Evolutionary conservation across 208 protist species (phyloP).

Genomic region (Trypanosoma avium): DNA sequence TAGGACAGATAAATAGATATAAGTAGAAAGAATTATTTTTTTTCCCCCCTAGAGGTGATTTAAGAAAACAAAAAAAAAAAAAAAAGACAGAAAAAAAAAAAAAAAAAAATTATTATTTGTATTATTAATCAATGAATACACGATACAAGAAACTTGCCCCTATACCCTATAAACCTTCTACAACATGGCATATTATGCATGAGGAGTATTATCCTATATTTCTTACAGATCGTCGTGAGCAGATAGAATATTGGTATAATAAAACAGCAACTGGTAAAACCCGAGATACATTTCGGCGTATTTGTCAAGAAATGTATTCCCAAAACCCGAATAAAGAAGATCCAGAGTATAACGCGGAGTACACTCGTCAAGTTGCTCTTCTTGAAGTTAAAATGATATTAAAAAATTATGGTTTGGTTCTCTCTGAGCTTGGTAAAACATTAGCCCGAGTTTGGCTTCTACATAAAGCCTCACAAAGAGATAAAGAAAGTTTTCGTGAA

Average conservation of each 20-base stretch:
- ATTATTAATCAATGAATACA: too few relatives aligned
- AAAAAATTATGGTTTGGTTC: conserved; percentile 59
- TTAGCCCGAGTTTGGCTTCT: conserved; percentile 68
- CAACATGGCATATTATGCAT: conserved; percentile 82
- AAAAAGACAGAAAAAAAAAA: conserved; percentile 7
- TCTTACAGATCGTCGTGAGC: conserved; percentile 29
- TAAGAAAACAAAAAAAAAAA: background rate
- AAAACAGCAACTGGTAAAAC: conserved; percentile 64
- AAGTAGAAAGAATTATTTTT: background rate
- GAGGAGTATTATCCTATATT: conserved; percentile 77
- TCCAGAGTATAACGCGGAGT: conserved; percentile 30
- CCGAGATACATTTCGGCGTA: conserved; percentile 72
- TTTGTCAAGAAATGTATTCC: conserved; percentile 73
- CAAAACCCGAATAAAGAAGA: conserved; percentile 37
- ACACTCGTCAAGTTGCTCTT: conserved; percentile 34
- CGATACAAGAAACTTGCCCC: conserved; percentile 53
- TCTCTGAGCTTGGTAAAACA: conserved; percentile 54
- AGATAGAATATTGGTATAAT: conserved; percentile 91
- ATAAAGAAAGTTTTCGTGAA: conserved; percentile 63
- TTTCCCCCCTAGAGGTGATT: background rate
- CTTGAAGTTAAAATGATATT: conserved; percentile 63
- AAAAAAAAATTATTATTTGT: too few relatives aligned
- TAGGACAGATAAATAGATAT: background rate
- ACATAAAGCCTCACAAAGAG: conserved; percentile 39
- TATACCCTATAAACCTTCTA: conserved; percentile 48